phyloP scores from a whole-genome alignment of 305 asterid genomes.

The Salvia sclarea region DNA sequence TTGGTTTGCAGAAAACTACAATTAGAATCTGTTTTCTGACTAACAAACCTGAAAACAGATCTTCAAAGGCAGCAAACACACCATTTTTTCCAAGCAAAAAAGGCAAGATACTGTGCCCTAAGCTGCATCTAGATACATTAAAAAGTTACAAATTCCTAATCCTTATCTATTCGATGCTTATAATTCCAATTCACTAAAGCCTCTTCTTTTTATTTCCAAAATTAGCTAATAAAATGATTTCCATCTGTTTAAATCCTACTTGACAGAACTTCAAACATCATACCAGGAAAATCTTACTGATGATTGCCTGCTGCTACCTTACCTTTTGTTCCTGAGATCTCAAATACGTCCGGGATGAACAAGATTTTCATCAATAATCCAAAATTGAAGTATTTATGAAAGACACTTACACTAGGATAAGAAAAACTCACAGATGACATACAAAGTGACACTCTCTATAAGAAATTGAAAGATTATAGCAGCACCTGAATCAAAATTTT shows the following conservation, averaged over 20 bases:
- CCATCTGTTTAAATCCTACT: conserved; percentile 16
- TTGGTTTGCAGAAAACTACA: conserved; percentile 12
- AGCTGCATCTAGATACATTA: conserved; percentile 24
- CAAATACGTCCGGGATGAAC: conserved; percentile 31
- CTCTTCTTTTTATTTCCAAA: not conserved
- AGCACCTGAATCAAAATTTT: conserved; percentile 65
- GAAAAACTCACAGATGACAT: conserved; percentile 65
- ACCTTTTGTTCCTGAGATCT: conserved; percentile 34
- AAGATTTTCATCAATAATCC: conserved; percentile 33
- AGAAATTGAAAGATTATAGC: conserved; percentile 62
- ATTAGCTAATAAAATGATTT: not conserved
- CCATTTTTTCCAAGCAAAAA: conserved; percentile 1
- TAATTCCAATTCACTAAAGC: conserved; percentile 1
- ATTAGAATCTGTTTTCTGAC: not conserved
- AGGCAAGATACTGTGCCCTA: conserved; percentile 13
- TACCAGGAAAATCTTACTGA: conserved; percentile 24
- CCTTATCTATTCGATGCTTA: conserved; percentile 6
- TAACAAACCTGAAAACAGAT: conserved; percentile 12
- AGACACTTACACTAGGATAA: conserved; percentile 50
- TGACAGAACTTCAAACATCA: conserved; percentile 14
- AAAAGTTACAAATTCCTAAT: conserved; percentile 1
- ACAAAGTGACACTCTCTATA: conserved; percentile 58
- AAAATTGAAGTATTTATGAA: conserved; percentile 26
- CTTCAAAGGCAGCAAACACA: conserved; percentile 14
- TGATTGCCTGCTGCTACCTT: conserved; percentile 24